Base-by-base conservation (phyloP, 805 yeast genomes). In the Sugiyamaella valdiviana region DNA sequence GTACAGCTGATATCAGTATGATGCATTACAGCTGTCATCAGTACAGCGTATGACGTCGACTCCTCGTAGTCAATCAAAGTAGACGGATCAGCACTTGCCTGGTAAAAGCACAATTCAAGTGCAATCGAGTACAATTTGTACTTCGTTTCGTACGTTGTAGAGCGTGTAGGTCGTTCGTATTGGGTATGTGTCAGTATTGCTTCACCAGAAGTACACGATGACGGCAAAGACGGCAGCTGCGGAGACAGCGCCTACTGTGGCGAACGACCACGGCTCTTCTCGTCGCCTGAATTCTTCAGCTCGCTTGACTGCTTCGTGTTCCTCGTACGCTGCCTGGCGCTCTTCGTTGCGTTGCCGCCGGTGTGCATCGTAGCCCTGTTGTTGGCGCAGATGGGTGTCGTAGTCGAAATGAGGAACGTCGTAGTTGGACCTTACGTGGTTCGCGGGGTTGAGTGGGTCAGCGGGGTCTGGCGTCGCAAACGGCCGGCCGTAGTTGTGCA, bases 391-490 rank as follows among this genome's bases (percentile, higher is more conserved):
- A 49, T 67, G 71, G 50, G 48, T 47, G 44, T 57, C 66, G 44
- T 55, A 61, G 48, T 67, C 67, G 48, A 67, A 67, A 50, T 67
- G 71, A 10, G 71, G 68, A 19, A 66, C 70, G 37, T 59, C 64
- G 46, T 62, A 49, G 45, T 60, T 54, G 16, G 62, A 55, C 37
- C 55, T 56, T 15, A 48, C 44, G 16, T 53, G 42, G 26, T 46
- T 26, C 37, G 52, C 45, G 12, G 63, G 58, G 22, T 55, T 48
- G 41, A 61, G 45, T 3, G 65, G 68, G 45, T 61, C 53, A 24
- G 32, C 42, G 44, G 24, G 41, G n/a, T 17, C 50, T n/a, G 37
- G 44, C 32, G 6, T 44, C 19, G 42, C 35, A 38, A 16, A 41
- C 14, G 17, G 50, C 14, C 32, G 9, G 9, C 32, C 32, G 14